phyloP scores from a whole-genome alignment of 148 eudicot species.

The Chenopodium album region DNA sequence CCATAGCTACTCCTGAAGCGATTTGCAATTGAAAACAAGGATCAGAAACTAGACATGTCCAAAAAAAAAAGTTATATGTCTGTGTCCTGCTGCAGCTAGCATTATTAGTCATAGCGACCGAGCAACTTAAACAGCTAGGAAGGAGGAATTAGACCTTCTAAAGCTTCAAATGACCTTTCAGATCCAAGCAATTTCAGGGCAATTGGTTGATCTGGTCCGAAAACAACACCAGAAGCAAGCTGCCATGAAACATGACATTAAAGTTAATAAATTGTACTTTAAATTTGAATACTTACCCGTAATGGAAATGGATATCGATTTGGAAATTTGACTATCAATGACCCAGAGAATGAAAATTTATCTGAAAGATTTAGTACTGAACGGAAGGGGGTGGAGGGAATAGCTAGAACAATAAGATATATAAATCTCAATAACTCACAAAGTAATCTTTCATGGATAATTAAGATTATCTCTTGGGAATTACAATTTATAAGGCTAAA shows the following conservation, averaged over 20 bases:
- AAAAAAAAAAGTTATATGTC: not conserved
- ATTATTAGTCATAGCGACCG: not conserved
- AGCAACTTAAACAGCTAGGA: not conserved
- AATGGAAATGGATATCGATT: no score
- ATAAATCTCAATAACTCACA: not conserved
- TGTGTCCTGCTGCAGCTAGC: not conserved
- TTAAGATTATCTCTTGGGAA: not conserved
- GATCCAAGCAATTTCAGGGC: slow-evolving; percentile 79
- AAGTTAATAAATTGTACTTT: not conserved
- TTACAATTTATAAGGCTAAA: no score
- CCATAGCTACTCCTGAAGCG: slow-evolving; percentile 94
- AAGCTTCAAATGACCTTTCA: slow-evolving; percentile 66
- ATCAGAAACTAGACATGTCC: not conserved
- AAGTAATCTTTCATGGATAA: not conserved
- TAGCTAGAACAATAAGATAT: not conserved
- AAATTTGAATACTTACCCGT: not conserved
- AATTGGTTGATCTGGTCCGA: slow-evolving; percentile 84
- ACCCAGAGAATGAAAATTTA: not conserved
- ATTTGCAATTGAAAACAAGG: not conserved
- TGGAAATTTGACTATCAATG: not conserved
- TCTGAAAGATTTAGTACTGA: no score
- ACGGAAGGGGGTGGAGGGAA: not conserved
- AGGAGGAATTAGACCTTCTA: slow-evolving; percentile 51
- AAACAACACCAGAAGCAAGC: slow-evolving; percentile 96
- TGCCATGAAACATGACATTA: slow-evolving; percentile 28